These are phyloP conservation scores for Astrephomene gubernaculifera DNA, from an alignment of 139 green algal species.

Conservation along the genomic window DNA sequence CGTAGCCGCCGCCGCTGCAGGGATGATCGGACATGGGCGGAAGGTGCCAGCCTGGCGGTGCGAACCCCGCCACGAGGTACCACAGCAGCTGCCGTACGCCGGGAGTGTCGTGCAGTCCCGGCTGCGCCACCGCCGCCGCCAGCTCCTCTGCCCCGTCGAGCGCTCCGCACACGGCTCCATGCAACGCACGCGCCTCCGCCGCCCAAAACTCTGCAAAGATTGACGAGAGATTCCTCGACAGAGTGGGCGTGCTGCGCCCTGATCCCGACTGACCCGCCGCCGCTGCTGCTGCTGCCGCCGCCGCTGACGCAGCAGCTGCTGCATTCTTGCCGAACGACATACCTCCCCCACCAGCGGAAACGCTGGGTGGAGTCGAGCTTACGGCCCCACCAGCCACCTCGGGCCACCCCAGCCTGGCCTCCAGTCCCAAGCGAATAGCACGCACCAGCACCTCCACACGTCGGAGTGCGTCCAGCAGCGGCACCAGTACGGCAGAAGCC, in stretches of 20 bases:
- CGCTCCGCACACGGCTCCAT: background rate
- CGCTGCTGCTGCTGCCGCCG: background rate
- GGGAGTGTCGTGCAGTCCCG: slow-evolving; percentile 22
- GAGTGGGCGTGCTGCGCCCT: background rate
- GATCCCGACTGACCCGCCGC: background rate
- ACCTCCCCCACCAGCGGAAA: too few relatives aligned
- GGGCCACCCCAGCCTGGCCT: background rate
- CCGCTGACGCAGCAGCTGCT: background rate
- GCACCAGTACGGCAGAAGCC: background rate
- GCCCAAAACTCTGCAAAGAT: slow-evolving; percentile 34
- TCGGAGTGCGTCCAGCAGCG: slow-evolving; percentile 14
- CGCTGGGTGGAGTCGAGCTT: too few relatives aligned
- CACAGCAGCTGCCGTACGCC: slow-evolving; percentile 32
- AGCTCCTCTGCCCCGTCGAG: slow-evolving; percentile 28
- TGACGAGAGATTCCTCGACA: slow-evolving; percentile 15
- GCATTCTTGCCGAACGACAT: background rate
- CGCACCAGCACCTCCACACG: slow-evolving; percentile 14
- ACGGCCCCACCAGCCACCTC: too few relatives aligned
- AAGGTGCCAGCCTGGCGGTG: slow-evolving; percentile 37
- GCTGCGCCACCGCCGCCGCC: slow-evolving; percentile 7
- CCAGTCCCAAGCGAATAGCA: slow-evolving; percentile 2
- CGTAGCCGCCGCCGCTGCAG: background rate
- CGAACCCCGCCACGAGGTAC: slow-evolving; percentile 29
- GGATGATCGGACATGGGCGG: slow-evolving; percentile 4
- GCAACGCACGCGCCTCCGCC: slow-evolving; percentile 22